Base-by-base conservation (phyloP, 2,329 filamentous ascomycete genomes). In the Thielaviopsis populi region DNA sequence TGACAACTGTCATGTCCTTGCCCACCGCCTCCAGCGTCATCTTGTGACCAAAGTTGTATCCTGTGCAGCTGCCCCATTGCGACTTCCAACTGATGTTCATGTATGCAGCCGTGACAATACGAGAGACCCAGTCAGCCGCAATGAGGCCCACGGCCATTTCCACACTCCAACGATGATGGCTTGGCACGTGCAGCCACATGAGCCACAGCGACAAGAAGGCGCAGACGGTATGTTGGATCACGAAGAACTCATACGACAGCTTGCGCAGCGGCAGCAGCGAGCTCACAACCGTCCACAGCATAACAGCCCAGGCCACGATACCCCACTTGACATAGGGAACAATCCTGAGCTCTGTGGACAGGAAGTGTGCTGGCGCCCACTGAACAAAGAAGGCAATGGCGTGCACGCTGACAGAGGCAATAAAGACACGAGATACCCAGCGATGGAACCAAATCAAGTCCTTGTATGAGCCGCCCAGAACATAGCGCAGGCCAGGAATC, bases 361-460 rank as follows among this genome's bases (percentile, higher is more conserved):
- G 76, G 64, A 86, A 82, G 65, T 82, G 80, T 63, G 81, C 78
- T 6, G 75, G 75, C 33, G 79, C 78, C 83, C 85, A 89, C 69
- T 85, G 80, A 1, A 75, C 75, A 73, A 84, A 84, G 71, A 88
- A 89, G 71, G 86, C 82, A 68, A 82, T 86, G 66, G 86, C 85
- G 69, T 89, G 86, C 3, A 88, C 78, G 0, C 84, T 84, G 1
- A 82, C 82, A 0, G 83, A 87, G 13, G 87, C 74, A 41, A 89
- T 79, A 74, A 89, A 81, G 64, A 83, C 86, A 65, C 86, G 80
- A 2, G 83, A 83, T 10, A 85, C 81, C 86, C 86, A 89, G 66
- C 86, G 80, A 69, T 89, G 86, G 62, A 88, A 73, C 86, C 86
- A 89, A 70, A 87, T 88, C 64, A 89, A 74, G 7, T 83, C 79